A percentile compares a stretch with the other conserved stretches of the same genome.
These are phyloP conservation scores for Bacterosira constricta DNA, from an alignment of 108 stramenopile species.

Conservation along the genomic window DNA sequence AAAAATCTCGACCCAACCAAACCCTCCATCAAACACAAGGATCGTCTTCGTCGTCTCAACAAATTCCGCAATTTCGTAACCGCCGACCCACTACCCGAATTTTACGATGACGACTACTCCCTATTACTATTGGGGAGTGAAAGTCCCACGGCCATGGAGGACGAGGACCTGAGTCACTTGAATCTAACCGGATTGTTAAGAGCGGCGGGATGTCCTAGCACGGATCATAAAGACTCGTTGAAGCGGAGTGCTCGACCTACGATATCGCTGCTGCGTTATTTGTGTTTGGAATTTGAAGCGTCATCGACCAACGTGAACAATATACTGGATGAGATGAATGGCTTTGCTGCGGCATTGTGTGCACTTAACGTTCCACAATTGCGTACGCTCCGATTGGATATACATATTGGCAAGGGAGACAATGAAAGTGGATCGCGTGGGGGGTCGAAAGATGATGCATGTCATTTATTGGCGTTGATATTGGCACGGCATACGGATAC, in stretches of 20 bases:
- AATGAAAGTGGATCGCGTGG: conserved; percentile 59
- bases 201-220: conserved; percentile 71
- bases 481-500: conserved; percentile 70
- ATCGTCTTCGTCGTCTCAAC: conserved; percentile 81
- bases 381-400: conserved; percentile 59
- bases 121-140: conserved; percentile 74
- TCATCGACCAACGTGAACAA: background rate
- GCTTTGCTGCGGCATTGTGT: conserved; percentile 72
- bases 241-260: conserved; percentile 79
- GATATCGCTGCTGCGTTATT: conserved; percentile 73
- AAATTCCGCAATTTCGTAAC: conserved; percentile 82
- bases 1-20: conserved; percentile 75
- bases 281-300: conserved; percentile 61
- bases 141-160: conserved; percentile 64
- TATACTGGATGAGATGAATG: conserved; percentile 49
- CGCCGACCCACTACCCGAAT: conserved; percentile 71
- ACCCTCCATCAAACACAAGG: conserved; percentile 72
- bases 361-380: conserved; percentile 60
- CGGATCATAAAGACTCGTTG: conserved; percentile 69
- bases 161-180: conserved; percentile 54
- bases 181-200: conserved; percentile 69
- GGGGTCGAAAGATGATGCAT: conserved; percentile 80
- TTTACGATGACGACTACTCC: conserved; percentile 88
- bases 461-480: conserved; percentile 70
- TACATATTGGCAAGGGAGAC: conserved; percentile 61